Conservation (phyloP, 1,139 yeast species). For the Blastobotrys aristatus region DNA sequence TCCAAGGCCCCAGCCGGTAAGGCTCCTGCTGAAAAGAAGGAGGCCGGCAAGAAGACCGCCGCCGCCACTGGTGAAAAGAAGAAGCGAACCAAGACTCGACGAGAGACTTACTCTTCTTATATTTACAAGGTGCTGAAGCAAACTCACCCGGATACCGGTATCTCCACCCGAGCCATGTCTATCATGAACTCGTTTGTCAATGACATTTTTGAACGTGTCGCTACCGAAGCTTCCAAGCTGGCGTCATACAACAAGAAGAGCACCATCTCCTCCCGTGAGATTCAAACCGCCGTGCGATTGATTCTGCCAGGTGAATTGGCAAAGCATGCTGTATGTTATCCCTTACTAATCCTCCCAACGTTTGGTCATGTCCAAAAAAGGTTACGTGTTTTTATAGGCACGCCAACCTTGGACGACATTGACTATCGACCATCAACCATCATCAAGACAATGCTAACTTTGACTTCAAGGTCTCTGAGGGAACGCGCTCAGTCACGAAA, state of each 20-base stretch:
- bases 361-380: no score
- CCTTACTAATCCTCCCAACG: no score
- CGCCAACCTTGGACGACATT: no score
- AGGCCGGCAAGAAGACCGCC: conserved; percentile 93
- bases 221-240: conserved; percentile 97
- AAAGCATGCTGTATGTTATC: conserved; percentile 99
- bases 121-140: conserved; percentile 98
- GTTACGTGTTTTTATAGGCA: no score
- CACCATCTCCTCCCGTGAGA: conserved; percentile 98
- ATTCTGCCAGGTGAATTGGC: conserved; percentile 99
- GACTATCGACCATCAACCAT: no score
- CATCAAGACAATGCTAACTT: no score
- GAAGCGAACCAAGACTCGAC: conserved; percentile 96
- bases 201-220: conserved; percentile 59
- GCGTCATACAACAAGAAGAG: conserved; percentile 99
- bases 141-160: conserved; percentile 99
- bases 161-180: conserved; percentile 98
- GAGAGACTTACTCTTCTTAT: conserved; percentile 98
- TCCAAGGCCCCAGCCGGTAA: conserved; percentile 80
- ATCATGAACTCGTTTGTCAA: conserved; percentile 98
- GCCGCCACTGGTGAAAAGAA: conserved; percentile 69
- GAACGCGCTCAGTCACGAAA: conserved; percentile 99
- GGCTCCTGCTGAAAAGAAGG: conserved; percentile 91
- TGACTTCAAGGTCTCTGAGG: no score
- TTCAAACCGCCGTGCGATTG: conserved; percentile 98